These are phyloP conservation scores for Picochlorum sp. DNA, from an alignment of 139 green algal genomes.

Conservation along the genomic window DNA sequence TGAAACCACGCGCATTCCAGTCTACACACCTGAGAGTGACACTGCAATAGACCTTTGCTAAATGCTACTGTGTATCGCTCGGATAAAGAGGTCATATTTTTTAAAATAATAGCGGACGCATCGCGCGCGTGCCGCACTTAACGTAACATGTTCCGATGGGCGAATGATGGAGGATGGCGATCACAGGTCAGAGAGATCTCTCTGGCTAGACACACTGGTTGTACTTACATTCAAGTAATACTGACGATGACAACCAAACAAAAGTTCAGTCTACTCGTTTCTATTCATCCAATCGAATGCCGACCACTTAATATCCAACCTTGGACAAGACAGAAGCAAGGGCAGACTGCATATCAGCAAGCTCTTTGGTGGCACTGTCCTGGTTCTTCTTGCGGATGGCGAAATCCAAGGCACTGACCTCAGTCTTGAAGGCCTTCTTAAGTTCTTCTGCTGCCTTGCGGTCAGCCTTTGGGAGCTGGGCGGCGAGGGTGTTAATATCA, in stretches of 20 bases:
- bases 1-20: too few species aligned
- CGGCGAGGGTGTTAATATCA: conserved; percentile 75
- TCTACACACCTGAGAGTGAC: too few species aligned
- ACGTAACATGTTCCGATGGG: too few species aligned
- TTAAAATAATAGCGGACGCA: too few species aligned
- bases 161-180: too few species aligned
- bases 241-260: background rate
- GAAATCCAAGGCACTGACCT: conserved; percentile 78
- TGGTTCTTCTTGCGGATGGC: conserved; percentile 77
- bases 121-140: too few species aligned
- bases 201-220: too few species aligned
- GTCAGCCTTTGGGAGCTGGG: conserved; percentile 58
- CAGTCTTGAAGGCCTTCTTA: conserved; percentile 64
- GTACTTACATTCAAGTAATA: background rate
- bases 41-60: too few species aligned
- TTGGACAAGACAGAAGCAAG: conserved; percentile 51
- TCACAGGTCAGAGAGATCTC: too few species aligned
- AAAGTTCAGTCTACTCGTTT: background rate
- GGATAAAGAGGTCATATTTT: too few species aligned
- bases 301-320: conserved; percentile 17
- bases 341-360: conserved; percentile 39
- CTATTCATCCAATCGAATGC: background rate
- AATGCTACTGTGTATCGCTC: too few species aligned
- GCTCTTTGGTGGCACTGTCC: conserved; percentile 36
- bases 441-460: conserved; percentile 61